A percentile compares a stretch with the other conserved stretches of the same genome.
Evolutionary conservation across 805 yeast genomes (phyloP).

Genomic region (Starmerella etchellsii): DNA sequence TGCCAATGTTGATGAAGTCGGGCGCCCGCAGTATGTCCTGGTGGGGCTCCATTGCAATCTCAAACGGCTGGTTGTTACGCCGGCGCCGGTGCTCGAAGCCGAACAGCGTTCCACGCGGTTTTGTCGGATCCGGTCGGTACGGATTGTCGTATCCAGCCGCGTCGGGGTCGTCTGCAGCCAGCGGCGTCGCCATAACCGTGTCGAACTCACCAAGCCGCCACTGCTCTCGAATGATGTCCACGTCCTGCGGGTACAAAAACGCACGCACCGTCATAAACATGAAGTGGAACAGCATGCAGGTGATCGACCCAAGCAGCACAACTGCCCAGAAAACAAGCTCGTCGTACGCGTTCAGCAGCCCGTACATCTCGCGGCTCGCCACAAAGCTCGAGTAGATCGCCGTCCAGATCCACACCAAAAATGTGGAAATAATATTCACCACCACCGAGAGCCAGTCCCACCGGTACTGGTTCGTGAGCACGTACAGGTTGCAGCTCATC

Average conservation of each 20-base stretch:
- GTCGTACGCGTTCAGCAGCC: conserved; percentile 53
- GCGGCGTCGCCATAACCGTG: conserved; percentile 24
- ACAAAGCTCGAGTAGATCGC: conserved; percentile 59
- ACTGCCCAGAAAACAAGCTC: conserved; percentile 53
- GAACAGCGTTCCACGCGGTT: conserved; percentile 1
- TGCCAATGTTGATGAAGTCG: conserved; percentile 19
- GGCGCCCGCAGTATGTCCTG: conserved; percentile 18
- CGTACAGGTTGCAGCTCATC: conserved; percentile 51
- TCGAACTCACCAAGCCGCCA: conserved; percentile 40
- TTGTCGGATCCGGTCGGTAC: conserved; percentile 18
- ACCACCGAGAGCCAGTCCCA: conserved; percentile 66
- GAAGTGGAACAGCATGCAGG: conserved; percentile 52
- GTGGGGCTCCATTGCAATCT: conserved; percentile 18
- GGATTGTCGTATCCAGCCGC: conserved; percentile 24
- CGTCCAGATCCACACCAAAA: conserved; percentile 60
- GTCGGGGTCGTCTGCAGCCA: conserved; percentile 24
- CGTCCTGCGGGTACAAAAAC: conserved; percentile 48
- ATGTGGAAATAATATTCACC: conserved; percentile 41
- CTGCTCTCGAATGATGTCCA: conserved; percentile 58
- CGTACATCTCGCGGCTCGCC: conserved; percentile 46
- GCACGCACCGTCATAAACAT: conserved; percentile 39
- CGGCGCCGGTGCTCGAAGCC: conserved; percentile 10
- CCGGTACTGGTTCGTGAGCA: conserved; percentile 53
- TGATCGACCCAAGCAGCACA: conserved; percentile 42
- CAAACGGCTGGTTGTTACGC: conserved; percentile 15